Evolutionary conservation across 331 rosid species (phyloP), one percentile per base, ranked within the genome.

Genomic region (Malus hybrid): DNA sequence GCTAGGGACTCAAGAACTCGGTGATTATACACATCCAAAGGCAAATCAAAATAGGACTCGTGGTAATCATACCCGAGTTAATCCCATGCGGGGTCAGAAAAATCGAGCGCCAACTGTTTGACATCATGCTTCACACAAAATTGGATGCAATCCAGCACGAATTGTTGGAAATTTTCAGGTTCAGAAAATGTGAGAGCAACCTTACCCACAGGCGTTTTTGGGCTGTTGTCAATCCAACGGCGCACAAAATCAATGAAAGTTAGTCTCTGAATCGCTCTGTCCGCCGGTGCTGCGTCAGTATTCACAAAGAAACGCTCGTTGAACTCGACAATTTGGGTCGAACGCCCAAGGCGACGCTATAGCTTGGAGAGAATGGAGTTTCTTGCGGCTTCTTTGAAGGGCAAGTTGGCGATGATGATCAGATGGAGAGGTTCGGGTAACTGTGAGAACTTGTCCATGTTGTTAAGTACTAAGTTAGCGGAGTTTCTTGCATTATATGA

Each of bases 321-420:
- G 68, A 87, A 78, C 20, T 79, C 79, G 1, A 88, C 39, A 55
- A 15, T 71, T 48, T 18, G 57, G 2, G 84, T 76, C 3, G 78
- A 11, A 19, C 72, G 69, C 91, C 90, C 81, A 20, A 77, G 6
- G 10, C 66, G 62, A 9, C 52, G 36, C 93, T 85, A 90, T 3
- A 70, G 69, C 44, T 78, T 78, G 42, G 89, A 81, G 34, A 88
- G 80, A 6, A 69, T 64, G 71, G 74, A 63, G 3, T 91, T 85
- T 33, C 79, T 78, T 6, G 82, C 85, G 0, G 89, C 88, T 63
- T 87, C 86, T 59, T 84, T 86, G 86, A 82, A 87, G 8, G 90
- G 84, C 39, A 86, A 69, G 14, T 34, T 52, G 5, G 92, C 78
- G 52, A 86, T 11, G 22, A 86, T 86, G 39, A 19, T 0, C 19